These are phyloP conservation scores for Trichophyton benhamiae DNA, from an alignment of 2,329 filamentous ascomycete species.

Conservation along the genomic window DNA sequence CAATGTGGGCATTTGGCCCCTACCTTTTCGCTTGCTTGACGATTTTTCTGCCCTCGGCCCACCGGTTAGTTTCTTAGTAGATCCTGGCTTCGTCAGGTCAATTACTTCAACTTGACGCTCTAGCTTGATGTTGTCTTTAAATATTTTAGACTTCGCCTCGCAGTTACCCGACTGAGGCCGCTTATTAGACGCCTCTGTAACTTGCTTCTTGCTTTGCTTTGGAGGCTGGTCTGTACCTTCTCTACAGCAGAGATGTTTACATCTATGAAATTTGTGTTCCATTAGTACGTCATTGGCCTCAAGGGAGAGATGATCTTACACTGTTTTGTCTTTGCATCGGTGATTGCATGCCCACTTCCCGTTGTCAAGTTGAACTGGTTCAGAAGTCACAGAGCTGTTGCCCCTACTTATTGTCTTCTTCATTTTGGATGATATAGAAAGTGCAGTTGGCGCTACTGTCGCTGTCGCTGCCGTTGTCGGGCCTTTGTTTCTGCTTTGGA, in stretches of 20 bases:
- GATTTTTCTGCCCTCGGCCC: background rate
- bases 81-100: slow-evolving; percentile 8
- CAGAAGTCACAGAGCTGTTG: slow-evolving; percentile 9
- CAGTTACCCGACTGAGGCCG: background rate
- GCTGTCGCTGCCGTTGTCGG: background rate
- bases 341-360: slow-evolving; percentile 67
- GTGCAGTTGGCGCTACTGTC: background rate
- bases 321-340: slow-evolving; percentile 48
- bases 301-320: slow-evolving; percentile 20
- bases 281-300: slow-evolving; percentile 22
- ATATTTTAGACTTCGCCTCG: background rate
- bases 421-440: slow-evolving; percentile 5
- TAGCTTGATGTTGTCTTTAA: background rate
- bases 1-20: background rate
- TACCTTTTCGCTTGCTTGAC: background rate
- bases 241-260: slow-evolving; percentile 61
- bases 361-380: slow-evolving; percentile 47
- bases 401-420: slow-evolving; percentile 8
- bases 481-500: slow-evolving; percentile 15
- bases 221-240: slow-evolving; percentile 57
- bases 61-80: slow-evolving; percentile 4
- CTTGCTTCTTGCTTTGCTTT: slow-evolving; percentile 25
- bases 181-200: background rate
- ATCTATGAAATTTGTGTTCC: slow-evolving; percentile 29
- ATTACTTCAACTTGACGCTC: slow-evolving; percentile 12